Evolutionary conservation across 176 grass and related monocot species (phyloP).

Genomic region (Triticum timopheevii): DNA sequence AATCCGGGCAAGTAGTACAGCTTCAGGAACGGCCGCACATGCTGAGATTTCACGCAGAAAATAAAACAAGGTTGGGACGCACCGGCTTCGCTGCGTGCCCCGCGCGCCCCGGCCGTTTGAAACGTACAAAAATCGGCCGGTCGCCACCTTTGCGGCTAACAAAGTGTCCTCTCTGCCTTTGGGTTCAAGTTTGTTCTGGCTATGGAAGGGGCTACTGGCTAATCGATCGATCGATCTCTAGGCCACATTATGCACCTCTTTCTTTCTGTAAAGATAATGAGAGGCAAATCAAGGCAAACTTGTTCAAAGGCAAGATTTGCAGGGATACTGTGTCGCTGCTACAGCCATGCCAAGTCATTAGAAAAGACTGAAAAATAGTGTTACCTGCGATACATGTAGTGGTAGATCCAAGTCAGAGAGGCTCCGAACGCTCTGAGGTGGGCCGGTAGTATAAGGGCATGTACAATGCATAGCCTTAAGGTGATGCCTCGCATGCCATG

Average conservation of each 20-base stretch:
- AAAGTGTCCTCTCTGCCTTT: not conserved
- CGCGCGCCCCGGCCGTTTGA: not conserved
- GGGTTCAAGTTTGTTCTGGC: not conserved
- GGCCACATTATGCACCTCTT: not conserved
- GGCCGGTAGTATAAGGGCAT: not conserved
- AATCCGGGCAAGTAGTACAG: conserved; percentile 31
- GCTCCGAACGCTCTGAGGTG: not conserved
- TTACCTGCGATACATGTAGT: not conserved
- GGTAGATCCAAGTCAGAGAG: conserved; percentile 4
- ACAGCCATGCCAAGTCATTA: not conserved
- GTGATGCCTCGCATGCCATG: too few species aligned
- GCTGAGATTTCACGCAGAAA: conserved; percentile 21
- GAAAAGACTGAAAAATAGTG: not conserved
- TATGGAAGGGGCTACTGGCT: not conserved
- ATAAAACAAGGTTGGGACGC: not conserved
- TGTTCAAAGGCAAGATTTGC: conserved; percentile 18
- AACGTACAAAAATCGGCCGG: not conserved
- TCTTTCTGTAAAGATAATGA: conserved; percentile 4
- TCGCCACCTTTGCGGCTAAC: conserved; percentile 13
- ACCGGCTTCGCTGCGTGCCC: not conserved
- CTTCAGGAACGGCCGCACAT: conserved; percentile 30
- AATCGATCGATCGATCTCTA: not conserved
- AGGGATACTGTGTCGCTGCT: not conserved
- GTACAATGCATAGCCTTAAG: too few species aligned
- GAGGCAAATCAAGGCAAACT: not conserved